Evolutionary conservation across 2,329 filamentous ascomycete genomes (phyloP).

Genomic region (Phialophora tarda): DNA sequence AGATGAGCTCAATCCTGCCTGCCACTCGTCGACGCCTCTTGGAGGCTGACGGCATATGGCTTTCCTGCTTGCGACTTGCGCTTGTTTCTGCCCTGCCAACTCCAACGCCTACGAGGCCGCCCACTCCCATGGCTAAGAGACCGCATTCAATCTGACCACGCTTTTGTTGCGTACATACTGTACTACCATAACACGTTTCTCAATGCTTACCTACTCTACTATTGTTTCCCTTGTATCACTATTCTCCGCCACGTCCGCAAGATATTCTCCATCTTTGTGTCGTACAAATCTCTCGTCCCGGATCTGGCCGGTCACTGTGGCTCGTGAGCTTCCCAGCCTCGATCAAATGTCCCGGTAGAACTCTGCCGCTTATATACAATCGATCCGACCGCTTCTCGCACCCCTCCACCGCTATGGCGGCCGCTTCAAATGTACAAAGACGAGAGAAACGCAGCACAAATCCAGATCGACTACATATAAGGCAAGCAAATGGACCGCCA

Average conservation of each 20-base stretch:
- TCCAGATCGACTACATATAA: slow-evolving; percentile 7
- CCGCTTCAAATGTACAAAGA: slow-evolving; percentile 2
- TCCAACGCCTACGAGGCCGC: slow-evolving; percentile 17
- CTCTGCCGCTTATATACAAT: not conserved
- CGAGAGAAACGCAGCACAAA: slow-evolving; percentile 3
- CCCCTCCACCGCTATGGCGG: slow-evolving; percentile 20
- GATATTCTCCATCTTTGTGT: slow-evolving; percentile 7
- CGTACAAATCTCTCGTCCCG: slow-evolving; percentile 16
- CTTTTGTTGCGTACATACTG: slow-evolving; percentile 3
- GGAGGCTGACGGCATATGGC: slow-evolving; percentile 19
- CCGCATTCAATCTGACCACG: slow-evolving; percentile 7
- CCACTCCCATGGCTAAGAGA: slow-evolving; percentile 12
- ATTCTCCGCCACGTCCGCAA: not conserved
- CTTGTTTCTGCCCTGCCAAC: slow-evolving; percentile 18
- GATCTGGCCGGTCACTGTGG: not conserved
- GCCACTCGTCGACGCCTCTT: slow-evolving; percentile 8
- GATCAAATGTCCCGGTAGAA: slow-evolving; percentile 27
- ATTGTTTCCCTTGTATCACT: not conserved
- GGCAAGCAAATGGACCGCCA: slow-evolving; percentile 16
- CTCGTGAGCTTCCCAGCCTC: slow-evolving; percentile 1
- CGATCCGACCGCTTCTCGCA: not conserved
- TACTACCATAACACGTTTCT: not conserved
- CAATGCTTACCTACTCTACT: not conserved
- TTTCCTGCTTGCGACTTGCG: not conserved
- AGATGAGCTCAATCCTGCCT: slow-evolving; percentile 11